Evolutionary conservation across 805 yeast species (phyloP).

Genomic region (Monosporozyma siamensis): DNA sequence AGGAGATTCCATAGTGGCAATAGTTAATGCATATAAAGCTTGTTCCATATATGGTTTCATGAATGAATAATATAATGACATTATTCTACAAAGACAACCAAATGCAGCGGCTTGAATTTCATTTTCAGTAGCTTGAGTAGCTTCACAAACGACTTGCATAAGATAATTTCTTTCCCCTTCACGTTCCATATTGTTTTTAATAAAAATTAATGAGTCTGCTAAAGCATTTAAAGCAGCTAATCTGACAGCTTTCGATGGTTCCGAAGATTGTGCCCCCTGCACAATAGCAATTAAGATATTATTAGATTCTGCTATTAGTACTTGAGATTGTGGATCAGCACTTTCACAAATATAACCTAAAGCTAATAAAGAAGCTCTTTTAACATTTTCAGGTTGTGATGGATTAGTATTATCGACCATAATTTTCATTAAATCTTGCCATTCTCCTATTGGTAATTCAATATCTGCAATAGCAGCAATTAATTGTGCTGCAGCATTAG

Average conservation of each 20-base stretch:
- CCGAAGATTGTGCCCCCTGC: constrained; percentile 86
- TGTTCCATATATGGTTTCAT: constrained; percentile 97
- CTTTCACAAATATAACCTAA: constrained; percentile 95
- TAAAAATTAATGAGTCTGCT: constrained; percentile 83
- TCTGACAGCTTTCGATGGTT: constrained; percentile 65
- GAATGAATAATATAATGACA: constrained; percentile 77
- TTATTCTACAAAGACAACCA: constrained; percentile 88
- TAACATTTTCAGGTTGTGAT: constrained; percentile 67
- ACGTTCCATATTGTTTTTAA: constrained; percentile 75
- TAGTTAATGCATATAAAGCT: constrained; percentile 84
- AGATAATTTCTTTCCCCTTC: constrained; percentile 95
- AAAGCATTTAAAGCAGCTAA: constrained; percentile 87
- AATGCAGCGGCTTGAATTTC: constrained; percentile 90
- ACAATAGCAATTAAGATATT: constrained; percentile 92
- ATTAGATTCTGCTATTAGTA: constrained; percentile 74
- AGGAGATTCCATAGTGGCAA: constrained; percentile 76
- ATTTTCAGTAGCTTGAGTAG: constrained; percentile 79
- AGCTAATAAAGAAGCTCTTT: constrained; percentile 77
- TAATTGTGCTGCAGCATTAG: constrained; percentile 82
- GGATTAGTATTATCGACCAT: constrained; percentile 81
- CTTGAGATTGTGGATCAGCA: constrained; percentile 68
- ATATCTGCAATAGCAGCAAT: constrained; percentile 96
- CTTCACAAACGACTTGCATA: constrained; percentile 98
- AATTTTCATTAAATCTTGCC: constrained; percentile 78
- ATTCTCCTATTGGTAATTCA: constrained; percentile 77